These are phyloP conservation scores for Sclerotinia glacialis DNA, from an alignment of 2,329 filamentous ascomycete species.

Conservation along the genomic window DNA sequence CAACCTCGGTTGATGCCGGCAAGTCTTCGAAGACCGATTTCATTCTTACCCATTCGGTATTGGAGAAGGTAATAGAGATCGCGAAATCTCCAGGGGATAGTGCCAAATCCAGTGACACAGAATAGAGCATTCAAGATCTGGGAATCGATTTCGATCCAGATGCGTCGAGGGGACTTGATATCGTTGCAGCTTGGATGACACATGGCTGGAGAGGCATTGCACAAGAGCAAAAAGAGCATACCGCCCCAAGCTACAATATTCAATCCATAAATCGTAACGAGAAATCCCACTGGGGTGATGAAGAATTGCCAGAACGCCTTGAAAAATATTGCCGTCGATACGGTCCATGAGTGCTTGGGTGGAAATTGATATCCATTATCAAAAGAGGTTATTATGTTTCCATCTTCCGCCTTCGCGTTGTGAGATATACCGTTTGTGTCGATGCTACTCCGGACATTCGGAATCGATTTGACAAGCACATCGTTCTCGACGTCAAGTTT, in stretches of 20 bases:
- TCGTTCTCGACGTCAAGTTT: not conserved
- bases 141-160: conserved; percentile 82
- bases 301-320: conserved; percentile 70
- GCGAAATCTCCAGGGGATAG: conserved; percentile 80
- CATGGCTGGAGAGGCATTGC: conserved; percentile 72
- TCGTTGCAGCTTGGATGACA: conserved; percentile 68
- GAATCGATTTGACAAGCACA: not conserved
- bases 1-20: conserved; percentile 73
- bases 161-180: conserved; percentile 71
- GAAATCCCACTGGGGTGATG: conserved; percentile 70
- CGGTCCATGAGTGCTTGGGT: conserved; percentile 57
- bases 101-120: conserved; percentile 80
- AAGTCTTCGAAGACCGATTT: conserved; percentile 61
- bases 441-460: conserved; percentile 24
- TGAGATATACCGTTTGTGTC: conserved; percentile 29
- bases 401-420: conserved; percentile 23
- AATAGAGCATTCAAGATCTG: conserved; percentile 83
- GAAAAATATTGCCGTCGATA: conserved; percentile 56
- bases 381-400: conserved; percentile 44
- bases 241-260: conserved; percentile 87
- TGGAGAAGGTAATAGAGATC: conserved; percentile 72
- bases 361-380: conserved; percentile 66
- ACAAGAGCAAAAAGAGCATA: conserved; percentile 83
- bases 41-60: conserved; percentile 56
- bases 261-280: conserved; percentile 74